phyloP scores from a whole-genome alignment of 805 yeast species.

The Schizosaccharomyces cryophilus region DNA sequence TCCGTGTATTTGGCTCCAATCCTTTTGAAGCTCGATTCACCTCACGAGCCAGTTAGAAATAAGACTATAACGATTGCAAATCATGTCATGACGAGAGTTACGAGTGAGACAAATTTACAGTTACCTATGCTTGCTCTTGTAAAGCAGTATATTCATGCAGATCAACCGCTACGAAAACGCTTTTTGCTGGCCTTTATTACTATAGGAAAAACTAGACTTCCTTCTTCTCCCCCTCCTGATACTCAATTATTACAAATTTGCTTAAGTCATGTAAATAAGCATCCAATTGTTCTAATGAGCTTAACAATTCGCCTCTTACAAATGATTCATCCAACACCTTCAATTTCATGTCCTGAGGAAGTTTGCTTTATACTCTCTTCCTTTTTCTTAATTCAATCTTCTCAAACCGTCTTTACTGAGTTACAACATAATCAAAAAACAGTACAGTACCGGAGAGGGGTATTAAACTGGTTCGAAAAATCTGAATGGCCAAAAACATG shows the following conservation, averaged over 20 bases:
- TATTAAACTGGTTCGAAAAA: background rate
- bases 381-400: background rate
- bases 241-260: background rate
- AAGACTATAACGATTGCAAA: conserved; percentile 44
- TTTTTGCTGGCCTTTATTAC: background rate
- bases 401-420: background rate
- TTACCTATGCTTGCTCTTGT: background rate
- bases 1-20: conserved; percentile 50
- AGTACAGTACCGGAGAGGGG: background rate
- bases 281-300: background rate
- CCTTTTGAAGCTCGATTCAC: conserved; percentile 52
- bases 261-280: background rate
- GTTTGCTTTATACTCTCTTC: background rate
- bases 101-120: conserved; percentile 10
- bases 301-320: background rate
- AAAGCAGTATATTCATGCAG: background rate
- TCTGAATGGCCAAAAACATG: background rate
- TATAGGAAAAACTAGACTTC: background rate
- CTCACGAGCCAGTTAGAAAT: conserved; percentile 36
- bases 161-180: background rate
- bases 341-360: background rate
- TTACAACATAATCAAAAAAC: background rate
- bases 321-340: background rate
- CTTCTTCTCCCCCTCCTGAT: background rate
- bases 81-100: conserved; percentile 41